Conservation (phyloP, 805 yeast species). For the Saccharomycopsis guyanensis region DNA sequence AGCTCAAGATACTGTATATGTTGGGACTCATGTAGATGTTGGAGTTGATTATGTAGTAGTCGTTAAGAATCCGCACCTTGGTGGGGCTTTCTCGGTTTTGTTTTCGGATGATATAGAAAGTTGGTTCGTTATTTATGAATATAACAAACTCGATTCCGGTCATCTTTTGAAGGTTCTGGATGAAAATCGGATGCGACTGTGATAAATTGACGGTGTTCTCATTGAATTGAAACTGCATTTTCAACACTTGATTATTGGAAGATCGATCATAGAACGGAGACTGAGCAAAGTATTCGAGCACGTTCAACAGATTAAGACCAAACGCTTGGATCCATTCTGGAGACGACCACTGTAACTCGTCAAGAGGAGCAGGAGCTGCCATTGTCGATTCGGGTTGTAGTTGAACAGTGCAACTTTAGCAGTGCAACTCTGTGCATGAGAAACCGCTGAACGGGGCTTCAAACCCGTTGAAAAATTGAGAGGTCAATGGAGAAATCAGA, state of each 20-base stretch:
- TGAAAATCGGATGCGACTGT: constrained; percentile 33
- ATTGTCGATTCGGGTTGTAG: neutral
- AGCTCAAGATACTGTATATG: constrained; percentile 61
- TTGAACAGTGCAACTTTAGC: neutral
- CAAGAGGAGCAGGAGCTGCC: constrained; percentile 38
- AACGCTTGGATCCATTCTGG: constrained; percentile 95
- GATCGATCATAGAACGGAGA: constrained; percentile 94
- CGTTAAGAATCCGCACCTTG: constrained; percentile 50
- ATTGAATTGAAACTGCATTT: constrained; percentile 90
- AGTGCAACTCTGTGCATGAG: too few species aligned
- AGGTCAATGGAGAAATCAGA: neutral
- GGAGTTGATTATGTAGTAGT: constrained; percentile 85
- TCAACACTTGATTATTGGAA: constrained; percentile 87
- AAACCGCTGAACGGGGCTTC: too few species aligned
- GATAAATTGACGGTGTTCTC: constrained; percentile 33
- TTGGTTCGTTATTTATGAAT: constrained; percentile 74
- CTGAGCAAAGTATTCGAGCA: constrained; percentile 84
- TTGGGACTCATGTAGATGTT: constrained; percentile 88
- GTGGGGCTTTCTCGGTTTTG: constrained; percentile 50
- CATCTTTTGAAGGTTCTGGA: constrained; percentile 63
- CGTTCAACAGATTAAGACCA: constrained; percentile 83
- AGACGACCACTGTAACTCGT: constrained; percentile 92
- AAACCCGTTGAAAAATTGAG: neutral
- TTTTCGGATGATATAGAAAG: constrained; percentile 84
- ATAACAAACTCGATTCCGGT: constrained; percentile 81